Percentiles rank a stretch among this genome's conserved stretches.
These are phyloP conservation scores for Aulographum hederae DNA, from an alignment of 2,329 filamentous ascomycete species.

Conservation along the genomic window DNA sequence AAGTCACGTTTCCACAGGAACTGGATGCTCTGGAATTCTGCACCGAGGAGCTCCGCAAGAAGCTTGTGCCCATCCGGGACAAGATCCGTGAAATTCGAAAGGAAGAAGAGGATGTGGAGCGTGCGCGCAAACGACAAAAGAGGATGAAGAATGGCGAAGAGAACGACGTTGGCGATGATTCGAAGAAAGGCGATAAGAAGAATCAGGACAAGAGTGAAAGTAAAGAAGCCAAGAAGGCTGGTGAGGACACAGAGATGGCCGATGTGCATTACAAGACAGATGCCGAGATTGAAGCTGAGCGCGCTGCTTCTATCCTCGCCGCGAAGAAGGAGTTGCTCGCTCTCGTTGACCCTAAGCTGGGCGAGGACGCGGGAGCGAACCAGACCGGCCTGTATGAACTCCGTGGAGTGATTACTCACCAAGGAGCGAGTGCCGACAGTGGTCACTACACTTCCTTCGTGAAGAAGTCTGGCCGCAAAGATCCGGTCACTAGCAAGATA, in stretches of 20 bases:
- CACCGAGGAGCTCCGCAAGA: slow-evolving; percentile 68
- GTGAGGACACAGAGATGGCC: slow-evolving; percentile 49
- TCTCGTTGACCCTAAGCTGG: slow-evolving; percentile 57
- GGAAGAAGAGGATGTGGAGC: slow-evolving; percentile 84
- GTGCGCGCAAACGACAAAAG: slow-evolving; percentile 83
- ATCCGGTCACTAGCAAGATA: slow-evolving; percentile 58
- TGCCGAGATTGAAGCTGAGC: slow-evolving; percentile 78
- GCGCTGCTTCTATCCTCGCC: slow-evolving; percentile 50
- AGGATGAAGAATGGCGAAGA: slow-evolving; percentile 38
- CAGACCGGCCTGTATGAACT: slow-evolving; percentile 92
- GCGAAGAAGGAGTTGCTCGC: slow-evolving; percentile 79
- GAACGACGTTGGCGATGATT: slow-evolving; percentile 25
- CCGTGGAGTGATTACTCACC: slow-evolving; percentile 84
- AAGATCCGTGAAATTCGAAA: slow-evolving; percentile 90
- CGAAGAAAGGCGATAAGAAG: slow-evolving; percentile 21
- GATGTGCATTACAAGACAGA: slow-evolving; percentile 77
- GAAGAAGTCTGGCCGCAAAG: slow-evolving; percentile 65
- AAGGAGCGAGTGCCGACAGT: slow-evolving; percentile 90
- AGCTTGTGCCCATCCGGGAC: slow-evolving; percentile 81
- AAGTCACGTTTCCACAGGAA: slow-evolving; percentile 89
- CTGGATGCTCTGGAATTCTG: slow-evolving; percentile 90
- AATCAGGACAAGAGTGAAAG: slow-evolving; percentile 26
- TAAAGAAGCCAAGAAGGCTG: slow-evolving; percentile 30
- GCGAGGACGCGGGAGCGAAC: slow-evolving; percentile 66
- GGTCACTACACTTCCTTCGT: slow-evolving; percentile 97